Base-by-base conservation (phyloP, 2,329 filamentous ascomycete genomes). In the Alternaria panax region DNA sequence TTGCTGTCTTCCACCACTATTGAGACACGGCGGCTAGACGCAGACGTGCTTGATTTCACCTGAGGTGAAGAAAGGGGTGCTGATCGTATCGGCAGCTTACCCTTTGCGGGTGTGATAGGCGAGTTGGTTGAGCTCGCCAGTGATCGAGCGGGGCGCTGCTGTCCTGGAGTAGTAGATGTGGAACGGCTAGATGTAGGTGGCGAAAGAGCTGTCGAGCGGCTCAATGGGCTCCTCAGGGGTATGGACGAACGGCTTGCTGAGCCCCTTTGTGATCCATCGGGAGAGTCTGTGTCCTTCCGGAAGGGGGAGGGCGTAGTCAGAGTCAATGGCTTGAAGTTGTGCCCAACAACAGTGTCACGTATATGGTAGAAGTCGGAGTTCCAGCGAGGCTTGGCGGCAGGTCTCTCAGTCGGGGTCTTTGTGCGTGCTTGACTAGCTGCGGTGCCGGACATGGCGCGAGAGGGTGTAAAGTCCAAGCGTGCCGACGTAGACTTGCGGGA, bases 331-430 rank as follows among this genome's bases (percentile, higher is more conserved):
- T 78, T 79, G 66, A 74, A 75, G 54, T 78, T 71, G 59, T 80
- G 78, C 2, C 78, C 78, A 22, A 79, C 69, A 20, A 74, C 54
- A 2, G 76, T 79, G 34, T 77, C 77, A 7, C 75, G 68, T 71
- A 78, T 67, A 55, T 78, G 79, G 71, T 74, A 36, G 8, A 36
- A 36, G 41, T 73, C 77, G 2, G 68, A 59, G 59, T 78, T 80
- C 78, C 78, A 80, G 18, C 76, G 74, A 14, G 78, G 78, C 54
- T 77, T 79, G 38, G 64, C 55, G 8, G 54, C 54, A 4, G 68
- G 63, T n/a, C 67, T 66, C 16, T 75, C 75, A 5, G 72, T 68
- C 18, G 71, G 72, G 11, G 73, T 73, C 4, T 63, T 61, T 16
- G 72, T 69, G 46, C 68, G 72, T 25, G 51, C 56, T 43, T 53